Evolutionary conservation across 1,284 basidiomycete genomes (phyloP).

Genomic region (Sporisorium graminicola): DNA sequence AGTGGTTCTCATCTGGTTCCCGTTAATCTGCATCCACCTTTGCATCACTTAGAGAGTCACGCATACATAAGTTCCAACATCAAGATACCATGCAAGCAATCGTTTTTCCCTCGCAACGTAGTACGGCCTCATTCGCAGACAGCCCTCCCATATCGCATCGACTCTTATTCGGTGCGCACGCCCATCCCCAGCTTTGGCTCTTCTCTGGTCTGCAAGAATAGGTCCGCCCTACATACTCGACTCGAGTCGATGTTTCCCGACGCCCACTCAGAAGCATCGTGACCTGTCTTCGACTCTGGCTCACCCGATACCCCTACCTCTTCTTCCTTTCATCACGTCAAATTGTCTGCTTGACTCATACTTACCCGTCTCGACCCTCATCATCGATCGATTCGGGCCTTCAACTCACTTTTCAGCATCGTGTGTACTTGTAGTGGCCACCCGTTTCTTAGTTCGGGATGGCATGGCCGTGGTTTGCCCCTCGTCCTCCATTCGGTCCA

Average conservation of each 20-base stretch:
- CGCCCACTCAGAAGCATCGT: slow-evolving; percentile 23
- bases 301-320: slow-evolving; percentile 40
- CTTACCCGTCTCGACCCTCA: background rate
- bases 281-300: slow-evolving; percentile 30
- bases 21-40: slow-evolving; percentile 50
- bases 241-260: slow-evolving; percentile 23
- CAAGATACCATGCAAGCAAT: slow-evolving; percentile 53
- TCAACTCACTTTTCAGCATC: slow-evolving; percentile 29
- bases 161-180: slow-evolving; percentile 13
- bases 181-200: slow-evolving; percentile 12
- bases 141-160: slow-evolving; percentile 21
- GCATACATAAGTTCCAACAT: slow-evolving; percentile 26
- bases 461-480: background rate
- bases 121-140: slow-evolving; percentile 43
- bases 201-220: slow-evolving; percentile 31
- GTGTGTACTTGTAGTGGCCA: slow-evolving; percentile 49
- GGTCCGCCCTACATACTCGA: slow-evolving; percentile 36
- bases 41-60: slow-evolving; percentile 52
- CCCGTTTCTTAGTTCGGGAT: background rate
- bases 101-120: slow-evolving; percentile 35
- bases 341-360: slow-evolving; percentile 41
- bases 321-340: slow-evolving; percentile 16
- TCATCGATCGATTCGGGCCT: slow-evolving; percentile 13
- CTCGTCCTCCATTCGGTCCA: background rate
- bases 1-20: slow-evolving; percentile 46